Percentiles rank a stretch among this genome's conserved stretches.
phyloP scores from a whole-genome alignment of 345 rosid genomes.

The Hibiscus mutabilis region DNA sequence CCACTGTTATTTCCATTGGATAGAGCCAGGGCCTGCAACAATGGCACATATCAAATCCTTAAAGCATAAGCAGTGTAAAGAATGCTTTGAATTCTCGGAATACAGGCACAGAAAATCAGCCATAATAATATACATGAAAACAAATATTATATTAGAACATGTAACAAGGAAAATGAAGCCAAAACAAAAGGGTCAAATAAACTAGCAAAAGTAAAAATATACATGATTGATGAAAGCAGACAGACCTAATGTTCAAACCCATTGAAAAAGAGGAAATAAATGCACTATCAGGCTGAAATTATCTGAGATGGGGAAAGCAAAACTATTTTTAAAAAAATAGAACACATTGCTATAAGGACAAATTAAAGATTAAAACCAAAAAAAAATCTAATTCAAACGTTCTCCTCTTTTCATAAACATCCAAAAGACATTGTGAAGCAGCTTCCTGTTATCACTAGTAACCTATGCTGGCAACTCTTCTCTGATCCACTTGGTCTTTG shows the following conservation, averaged over 20 bases:
- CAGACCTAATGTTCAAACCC: background rate
- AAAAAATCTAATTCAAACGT: background rate
- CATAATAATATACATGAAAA: background rate
- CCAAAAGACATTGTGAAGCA: background rate
- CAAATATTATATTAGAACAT: background rate
- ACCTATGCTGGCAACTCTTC: background rate
- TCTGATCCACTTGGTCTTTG: background rate
- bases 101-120: background rate
- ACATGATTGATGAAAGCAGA: background rate
- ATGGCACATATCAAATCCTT: background rate
- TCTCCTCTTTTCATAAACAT: background rate
- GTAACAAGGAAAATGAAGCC: background rate
- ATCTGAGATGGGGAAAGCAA: background rate
- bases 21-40: conserved; percentile 37
- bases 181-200: background rate
- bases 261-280: background rate
- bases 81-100: background rate
- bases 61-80: background rate
- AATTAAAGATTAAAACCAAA: background rate
- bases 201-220: background rate
- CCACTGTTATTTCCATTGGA: conserved; percentile 76
- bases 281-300: background rate
- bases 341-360: background rate
- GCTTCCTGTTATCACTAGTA: background rate
- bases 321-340: background rate